Percentiles rank a stretch among this genome's conserved stretches.
Evolutionary conservation across 371 early-diverging fungal species (phyloP).

Genomic region (Sporodiniella umbellata): DNA sequence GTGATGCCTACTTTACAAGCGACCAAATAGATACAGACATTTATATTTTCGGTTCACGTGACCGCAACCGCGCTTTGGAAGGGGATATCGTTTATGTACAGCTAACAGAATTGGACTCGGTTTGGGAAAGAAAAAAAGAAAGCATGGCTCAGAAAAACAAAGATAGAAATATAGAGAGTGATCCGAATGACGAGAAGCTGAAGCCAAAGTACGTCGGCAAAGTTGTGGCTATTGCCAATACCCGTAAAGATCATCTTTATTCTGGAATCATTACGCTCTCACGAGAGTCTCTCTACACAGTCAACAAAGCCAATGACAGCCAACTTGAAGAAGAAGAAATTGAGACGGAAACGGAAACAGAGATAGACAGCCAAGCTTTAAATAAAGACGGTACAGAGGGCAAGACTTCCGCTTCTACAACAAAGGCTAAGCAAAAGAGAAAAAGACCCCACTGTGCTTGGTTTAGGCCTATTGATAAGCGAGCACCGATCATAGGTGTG

Average conservation of each 20-base stretch:
- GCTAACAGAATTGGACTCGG: slow-evolving; percentile 48
- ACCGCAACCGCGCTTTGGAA: slow-evolving; percentile 77
- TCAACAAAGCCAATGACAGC: neutral
- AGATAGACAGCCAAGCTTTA: no score
- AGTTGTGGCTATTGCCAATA: slow-evolving; percentile 49
- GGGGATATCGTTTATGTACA: slow-evolving; percentile 70
- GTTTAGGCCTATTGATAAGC: slow-evolving; percentile 65
- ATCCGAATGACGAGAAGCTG: slow-evolving; percentile 11
- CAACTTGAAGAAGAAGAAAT: neutral
- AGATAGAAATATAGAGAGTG: slow-evolving; percentile 13
- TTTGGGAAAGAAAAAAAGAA: slow-evolving; percentile 30
- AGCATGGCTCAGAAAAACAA: slow-evolving; percentile 8
- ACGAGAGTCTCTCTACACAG: neutral
- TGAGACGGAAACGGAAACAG: neutral
- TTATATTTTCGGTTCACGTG: slow-evolving; percentile 51
- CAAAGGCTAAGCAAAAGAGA: neutral
- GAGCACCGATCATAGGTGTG: slow-evolving; percentile 58
- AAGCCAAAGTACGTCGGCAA: slow-evolving; percentile 22
- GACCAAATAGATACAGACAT: slow-evolving; percentile 45
- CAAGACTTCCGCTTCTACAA: neutral
- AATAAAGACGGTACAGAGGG: no score
- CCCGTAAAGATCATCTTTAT: slow-evolving; percentile 41
- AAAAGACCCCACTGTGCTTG: slow-evolving; percentile 1
- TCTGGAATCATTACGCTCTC: slow-evolving; percentile 25
- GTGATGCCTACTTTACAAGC: slow-evolving; percentile 69